Conservation (phyloP, 2,329 filamentous ascomycete species). For the Hypoxylon rubiginosum region DNA sequence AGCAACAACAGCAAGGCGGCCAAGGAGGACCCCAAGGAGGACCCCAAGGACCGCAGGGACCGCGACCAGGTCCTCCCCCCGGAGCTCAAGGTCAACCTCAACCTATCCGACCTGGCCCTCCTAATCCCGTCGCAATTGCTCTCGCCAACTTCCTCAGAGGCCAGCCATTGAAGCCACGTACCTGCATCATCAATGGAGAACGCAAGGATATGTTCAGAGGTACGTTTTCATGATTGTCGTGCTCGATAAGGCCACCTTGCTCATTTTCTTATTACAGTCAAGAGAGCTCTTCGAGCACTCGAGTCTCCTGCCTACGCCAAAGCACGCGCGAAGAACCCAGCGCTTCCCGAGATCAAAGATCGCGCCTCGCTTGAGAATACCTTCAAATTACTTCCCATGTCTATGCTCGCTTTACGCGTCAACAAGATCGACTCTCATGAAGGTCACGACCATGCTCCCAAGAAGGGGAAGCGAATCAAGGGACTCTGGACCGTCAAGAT, state of each 20-base stretch:
- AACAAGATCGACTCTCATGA: constrained; percentile 83
- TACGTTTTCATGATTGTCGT: constrained; percentile 54
- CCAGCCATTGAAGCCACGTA: constrained; percentile 89
- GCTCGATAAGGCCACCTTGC: constrained; percentile 5
- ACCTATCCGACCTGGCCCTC: constrained; percentile 81
- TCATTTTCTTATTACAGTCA: constrained; percentile 70
- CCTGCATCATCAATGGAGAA: constrained; percentile 94
- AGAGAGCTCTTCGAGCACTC: constrained; percentile 92
- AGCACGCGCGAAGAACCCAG: constrained; percentile 88
- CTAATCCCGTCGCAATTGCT: constrained; percentile 89
- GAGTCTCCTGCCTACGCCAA: constrained; percentile 92
- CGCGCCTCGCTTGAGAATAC: constrained; percentile 90
- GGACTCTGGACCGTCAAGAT: constrained; percentile 96
- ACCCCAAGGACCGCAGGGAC: constrained; percentile 52
- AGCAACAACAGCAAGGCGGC: constrained; percentile 60
- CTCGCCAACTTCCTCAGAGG: constrained; percentile 87
- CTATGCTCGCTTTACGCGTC: constrained; percentile 92
- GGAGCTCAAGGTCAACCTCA: constrained; percentile 68
- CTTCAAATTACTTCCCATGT: constrained; percentile 95
- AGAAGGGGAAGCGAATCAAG: constrained; percentile 90
- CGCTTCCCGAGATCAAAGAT: constrained; percentile 89
- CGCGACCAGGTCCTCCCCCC: constrained; percentile 51
- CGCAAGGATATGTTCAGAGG: constrained; percentile 98
- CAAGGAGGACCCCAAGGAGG: constrained; percentile 51
- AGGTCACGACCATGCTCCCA: constrained; percentile 77